Percentiles rank a stretch among this genome's conserved stretches.
phyloP scores from a whole-genome alignment of 495 filamentous ascomycete species.

The Penicillium atrosanguineum region DNA sequence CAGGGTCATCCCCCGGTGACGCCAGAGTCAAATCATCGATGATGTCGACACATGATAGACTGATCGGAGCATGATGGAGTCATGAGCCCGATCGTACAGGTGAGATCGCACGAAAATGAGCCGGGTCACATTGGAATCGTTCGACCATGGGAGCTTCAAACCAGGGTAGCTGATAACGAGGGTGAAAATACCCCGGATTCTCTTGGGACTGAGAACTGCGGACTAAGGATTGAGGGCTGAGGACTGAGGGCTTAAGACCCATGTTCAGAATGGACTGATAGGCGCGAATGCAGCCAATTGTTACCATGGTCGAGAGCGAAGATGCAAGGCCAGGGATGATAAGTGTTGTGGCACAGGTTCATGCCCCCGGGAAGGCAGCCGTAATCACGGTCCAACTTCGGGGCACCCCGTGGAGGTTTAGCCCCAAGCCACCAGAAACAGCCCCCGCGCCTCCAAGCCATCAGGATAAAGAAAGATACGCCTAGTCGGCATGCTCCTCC shows the following conservation, averaged over 20 bases:
- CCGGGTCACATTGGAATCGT: conserved; percentile 10
- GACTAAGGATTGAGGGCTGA: neutral
- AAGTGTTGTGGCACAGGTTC: conserved; percentile 12
- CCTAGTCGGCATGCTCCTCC: conserved; percentile 16
- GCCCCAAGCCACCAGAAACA: neutral
- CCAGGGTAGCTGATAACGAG: conserved; percentile 10
- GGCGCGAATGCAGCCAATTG: conserved; percentile 25
- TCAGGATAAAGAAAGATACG: conserved; percentile 33
- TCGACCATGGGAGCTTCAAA: neutral
- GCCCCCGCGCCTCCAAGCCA: neutral
- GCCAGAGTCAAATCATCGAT: conserved; percentile 27
- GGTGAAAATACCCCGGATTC: conserved; percentile 11
- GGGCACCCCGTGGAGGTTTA: neutral
- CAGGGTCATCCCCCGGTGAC: conserved; percentile 8
- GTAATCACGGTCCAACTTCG: neutral
- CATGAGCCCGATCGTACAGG: conserved; percentile 5
- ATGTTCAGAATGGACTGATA: conserved; percentile 11
- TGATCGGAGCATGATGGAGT: conserved; percentile 23
- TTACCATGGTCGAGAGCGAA: neutral
- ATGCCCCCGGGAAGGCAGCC: conserved; percentile 7
- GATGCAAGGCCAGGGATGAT: neutral
- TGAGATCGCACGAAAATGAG: conserved; percentile 13
- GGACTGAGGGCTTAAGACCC: neutral
- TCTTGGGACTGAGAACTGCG: neutral
- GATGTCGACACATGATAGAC: conserved; percentile 27